These are phyloP conservation scores for Citrus inodora DNA, from an alignment of 345 rosid genomes.

Conservation along the genomic window DNA sequence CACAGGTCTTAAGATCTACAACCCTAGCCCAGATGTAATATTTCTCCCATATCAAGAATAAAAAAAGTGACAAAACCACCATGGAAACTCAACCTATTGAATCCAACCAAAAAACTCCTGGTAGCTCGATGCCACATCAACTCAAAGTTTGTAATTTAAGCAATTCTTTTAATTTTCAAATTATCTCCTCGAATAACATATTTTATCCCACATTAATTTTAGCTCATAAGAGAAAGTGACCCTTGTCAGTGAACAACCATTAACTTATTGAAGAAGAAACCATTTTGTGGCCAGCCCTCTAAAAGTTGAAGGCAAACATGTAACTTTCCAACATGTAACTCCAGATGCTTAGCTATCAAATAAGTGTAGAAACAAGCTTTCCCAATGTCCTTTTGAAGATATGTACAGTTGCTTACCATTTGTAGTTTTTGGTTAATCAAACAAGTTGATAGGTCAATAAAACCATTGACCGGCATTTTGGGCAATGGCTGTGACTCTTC, in stretches of 20 bases:
- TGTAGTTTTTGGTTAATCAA: conserved; percentile 91
- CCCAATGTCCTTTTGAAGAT: background rate
- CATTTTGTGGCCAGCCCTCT: background rate
- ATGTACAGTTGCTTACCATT: conserved; percentile 50
- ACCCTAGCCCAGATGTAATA: background rate
- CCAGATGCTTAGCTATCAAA: background rate
- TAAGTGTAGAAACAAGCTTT: background rate
- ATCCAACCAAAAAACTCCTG: background rate
- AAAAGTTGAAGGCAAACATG: background rate
- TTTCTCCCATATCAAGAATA: background rate
- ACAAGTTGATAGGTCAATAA: conserved; percentile 83
- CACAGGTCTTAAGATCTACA: background rate
- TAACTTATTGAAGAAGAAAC: background rate
- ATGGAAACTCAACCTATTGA: background rate
- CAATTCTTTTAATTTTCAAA: background rate
- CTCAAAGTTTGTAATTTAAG: background rate
- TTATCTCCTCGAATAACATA: background rate
- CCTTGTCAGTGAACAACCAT: background rate
- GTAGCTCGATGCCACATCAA: background rate
- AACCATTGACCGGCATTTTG: conserved; percentile 53
- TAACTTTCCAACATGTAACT: background rate
- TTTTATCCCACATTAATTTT: background rate
- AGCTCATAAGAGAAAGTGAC: background rate
- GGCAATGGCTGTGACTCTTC: conserved; percentile 92
- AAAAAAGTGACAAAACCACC: background rate